Conservation (phyloP, 2,329 filamentous ascomycete genomes). For the Aspergillus floridensis region DNA sequence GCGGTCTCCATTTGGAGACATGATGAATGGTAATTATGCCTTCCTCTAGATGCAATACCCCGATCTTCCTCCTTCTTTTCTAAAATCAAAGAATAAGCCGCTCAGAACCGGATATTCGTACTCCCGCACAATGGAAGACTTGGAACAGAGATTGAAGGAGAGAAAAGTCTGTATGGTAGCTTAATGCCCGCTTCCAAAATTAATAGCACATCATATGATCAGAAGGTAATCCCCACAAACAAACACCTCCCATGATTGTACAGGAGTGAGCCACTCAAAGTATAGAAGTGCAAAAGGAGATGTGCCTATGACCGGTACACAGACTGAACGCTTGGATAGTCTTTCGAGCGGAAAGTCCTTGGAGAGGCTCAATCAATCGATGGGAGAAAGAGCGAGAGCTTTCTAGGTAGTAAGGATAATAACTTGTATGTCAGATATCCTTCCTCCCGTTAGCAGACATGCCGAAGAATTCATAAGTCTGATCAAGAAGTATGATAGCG, state of each 20-base stretch:
- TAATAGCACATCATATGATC: background rate
- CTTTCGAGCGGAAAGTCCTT: background rate
- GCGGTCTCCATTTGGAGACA: background rate
- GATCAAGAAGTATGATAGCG: slow-evolving; percentile 15
- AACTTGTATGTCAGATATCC: background rate
- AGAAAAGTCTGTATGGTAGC: slow-evolving; percentile 2
- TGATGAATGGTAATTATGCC: background rate
- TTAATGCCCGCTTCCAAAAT: background rate
- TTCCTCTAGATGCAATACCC: background rate
- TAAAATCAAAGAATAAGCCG: background rate
- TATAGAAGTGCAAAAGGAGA: background rate
- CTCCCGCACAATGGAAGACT: slow-evolving; percentile 5
- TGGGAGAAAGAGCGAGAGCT: slow-evolving; percentile 9
- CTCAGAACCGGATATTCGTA: slow-evolving; percentile 10
- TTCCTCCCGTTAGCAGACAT: background rate
- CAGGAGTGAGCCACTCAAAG: background rate
- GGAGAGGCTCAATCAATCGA: background rate
- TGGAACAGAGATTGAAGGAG: slow-evolving; percentile 10
- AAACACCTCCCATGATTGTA: background rate
- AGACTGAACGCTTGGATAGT: slow-evolving; percentile 22
- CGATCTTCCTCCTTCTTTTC: slow-evolving; percentile 3
- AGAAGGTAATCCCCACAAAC: background rate
- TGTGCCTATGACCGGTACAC: background rate
- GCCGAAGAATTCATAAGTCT: slow-evolving; percentile 16
- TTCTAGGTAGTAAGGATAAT: slow-evolving; percentile 12